phyloP scores from a whole-genome alignment of 768 basidiomycete genomes.

The Mrakia blollopis region DNA sequence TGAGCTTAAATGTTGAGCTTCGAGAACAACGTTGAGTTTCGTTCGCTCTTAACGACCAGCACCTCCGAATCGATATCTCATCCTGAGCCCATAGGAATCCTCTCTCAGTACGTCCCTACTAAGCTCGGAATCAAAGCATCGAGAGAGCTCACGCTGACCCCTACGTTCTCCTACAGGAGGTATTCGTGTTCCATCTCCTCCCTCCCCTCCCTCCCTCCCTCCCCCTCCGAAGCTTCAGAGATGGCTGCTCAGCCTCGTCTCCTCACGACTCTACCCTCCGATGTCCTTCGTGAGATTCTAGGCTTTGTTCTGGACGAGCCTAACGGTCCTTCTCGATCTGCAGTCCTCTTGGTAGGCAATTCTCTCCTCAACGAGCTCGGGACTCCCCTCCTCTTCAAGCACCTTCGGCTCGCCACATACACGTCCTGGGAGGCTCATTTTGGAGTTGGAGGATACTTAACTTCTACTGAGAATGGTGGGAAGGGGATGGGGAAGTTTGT shows the following conservation, averaged over 20 bases:
- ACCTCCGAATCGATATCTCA: too few relatives aligned
- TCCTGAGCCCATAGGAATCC: background rate
- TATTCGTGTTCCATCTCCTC: too few relatives aligned
- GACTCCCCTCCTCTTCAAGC: background rate
- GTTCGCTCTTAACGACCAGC: too few relatives aligned
- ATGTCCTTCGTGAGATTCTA: background rate
- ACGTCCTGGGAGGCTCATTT: background rate
- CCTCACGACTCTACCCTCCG: background rate
- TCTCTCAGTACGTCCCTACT: background rate
- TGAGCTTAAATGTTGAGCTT: too few relatives aligned
- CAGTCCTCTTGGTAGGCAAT: background rate
- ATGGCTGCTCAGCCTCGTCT: too few relatives aligned
- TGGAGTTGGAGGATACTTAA: background rate
- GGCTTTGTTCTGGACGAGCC: background rate
- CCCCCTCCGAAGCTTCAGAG: too few relatives aligned
- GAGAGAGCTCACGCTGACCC: background rate
- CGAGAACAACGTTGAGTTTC: too few relatives aligned
- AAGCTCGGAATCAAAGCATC: background rate
- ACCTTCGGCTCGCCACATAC: background rate
- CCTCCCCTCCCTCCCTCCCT: background rate
- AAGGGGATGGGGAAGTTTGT: background rate
- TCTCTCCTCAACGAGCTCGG: constrained; percentile 2
- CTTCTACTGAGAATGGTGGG: background rate
- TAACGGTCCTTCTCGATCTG: background rate
- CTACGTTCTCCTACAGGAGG: too few relatives aligned